Percentiles rank a stretch among this genome's conserved stretches.
Conservation (phyloP, 163 green algal genomes). For the Trebouxiophyceae sp. region DNA sequence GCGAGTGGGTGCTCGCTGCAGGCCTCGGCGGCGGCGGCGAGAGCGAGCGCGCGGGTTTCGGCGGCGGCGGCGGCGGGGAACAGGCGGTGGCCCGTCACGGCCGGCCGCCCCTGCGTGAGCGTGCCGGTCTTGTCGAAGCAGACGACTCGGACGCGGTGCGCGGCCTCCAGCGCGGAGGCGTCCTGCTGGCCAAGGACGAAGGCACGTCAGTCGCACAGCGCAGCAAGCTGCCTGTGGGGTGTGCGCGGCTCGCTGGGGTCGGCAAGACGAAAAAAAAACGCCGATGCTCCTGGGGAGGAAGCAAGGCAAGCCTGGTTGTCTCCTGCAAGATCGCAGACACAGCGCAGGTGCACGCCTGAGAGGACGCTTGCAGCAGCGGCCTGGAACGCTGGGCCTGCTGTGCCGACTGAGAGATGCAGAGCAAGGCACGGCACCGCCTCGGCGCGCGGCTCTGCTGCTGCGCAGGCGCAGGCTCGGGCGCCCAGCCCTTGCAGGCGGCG, state of each 20-base stretch:
- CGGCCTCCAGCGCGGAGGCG: constrained; percentile 75
- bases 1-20: constrained; percentile 87
- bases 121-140: constrained; percentile 99
- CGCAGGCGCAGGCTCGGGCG: no score
- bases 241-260: no score
- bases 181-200: constrained; percentile 64
- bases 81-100: constrained; percentile 41
- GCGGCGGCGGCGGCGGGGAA: constrained; percentile 3
- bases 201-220: constrained; percentile 64
- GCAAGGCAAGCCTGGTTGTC: no score
- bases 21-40: constrained; percentile 67
- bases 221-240: no score
- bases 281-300: not conserved
- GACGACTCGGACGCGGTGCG: constrained; percentile 65
- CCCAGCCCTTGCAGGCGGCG: not conserved
- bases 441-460: no score
- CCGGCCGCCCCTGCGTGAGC: constrained; percentile 71
- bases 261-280: not conserved
- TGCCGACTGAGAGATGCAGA: no score
- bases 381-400: no score
- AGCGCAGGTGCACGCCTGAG: no score
- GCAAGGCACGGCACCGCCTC: no score
- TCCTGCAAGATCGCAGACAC: no score
- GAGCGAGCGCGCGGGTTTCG: constrained; percentile 27
- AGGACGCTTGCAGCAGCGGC: no score